A percentile compares a stretch with the other conserved stretches of the same genome.
Conservation (phyloP, 495 filamentous ascomycete species). For the Neurospora sp. region DNA sequence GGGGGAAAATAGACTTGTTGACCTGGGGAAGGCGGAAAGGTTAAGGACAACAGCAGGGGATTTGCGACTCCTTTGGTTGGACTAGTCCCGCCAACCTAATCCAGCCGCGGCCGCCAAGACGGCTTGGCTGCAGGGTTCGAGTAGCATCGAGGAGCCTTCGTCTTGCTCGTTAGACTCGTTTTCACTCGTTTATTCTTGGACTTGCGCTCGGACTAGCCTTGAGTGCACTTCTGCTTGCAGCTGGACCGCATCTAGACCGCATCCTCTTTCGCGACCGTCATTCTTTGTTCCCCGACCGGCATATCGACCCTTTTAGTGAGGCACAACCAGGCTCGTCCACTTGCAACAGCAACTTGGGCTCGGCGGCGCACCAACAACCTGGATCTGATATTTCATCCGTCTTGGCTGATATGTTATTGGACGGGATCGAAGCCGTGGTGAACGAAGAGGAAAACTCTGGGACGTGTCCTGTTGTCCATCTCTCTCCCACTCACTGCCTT, state of each 20-base stretch:
- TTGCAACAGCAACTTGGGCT: background rate
- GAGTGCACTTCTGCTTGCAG: background rate
- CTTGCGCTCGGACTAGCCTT: background rate
- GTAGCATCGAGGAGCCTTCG: conserved; percentile 1
- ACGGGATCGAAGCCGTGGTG: background rate
- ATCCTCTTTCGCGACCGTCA: background rate
- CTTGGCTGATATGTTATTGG: conserved; percentile 19
- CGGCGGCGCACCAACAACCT: conserved; percentile 3
- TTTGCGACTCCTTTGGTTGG: background rate
- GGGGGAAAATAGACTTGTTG: conserved; percentile 7
- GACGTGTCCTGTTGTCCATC: background rate
- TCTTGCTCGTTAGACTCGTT: conserved; percentile 3
- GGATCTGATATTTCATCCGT: conserved; percentile 23
- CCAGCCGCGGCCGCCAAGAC: conserved; percentile 15
- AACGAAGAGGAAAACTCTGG: background rate
- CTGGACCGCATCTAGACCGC: conserved; percentile 4
- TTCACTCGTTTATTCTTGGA: background rate
- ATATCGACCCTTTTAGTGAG: background rate
- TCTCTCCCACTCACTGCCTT: background rate
- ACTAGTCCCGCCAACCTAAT: conserved; percentile 6
- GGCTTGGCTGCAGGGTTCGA: conserved; percentile 8
- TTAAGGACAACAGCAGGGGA: background rate
- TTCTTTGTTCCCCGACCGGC: background rate
- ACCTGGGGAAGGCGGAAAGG: background rate
- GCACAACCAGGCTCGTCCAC: background rate